phyloP scores from a whole-genome alignment of 805 yeast species.

The Teunomyces atbi region DNA sequence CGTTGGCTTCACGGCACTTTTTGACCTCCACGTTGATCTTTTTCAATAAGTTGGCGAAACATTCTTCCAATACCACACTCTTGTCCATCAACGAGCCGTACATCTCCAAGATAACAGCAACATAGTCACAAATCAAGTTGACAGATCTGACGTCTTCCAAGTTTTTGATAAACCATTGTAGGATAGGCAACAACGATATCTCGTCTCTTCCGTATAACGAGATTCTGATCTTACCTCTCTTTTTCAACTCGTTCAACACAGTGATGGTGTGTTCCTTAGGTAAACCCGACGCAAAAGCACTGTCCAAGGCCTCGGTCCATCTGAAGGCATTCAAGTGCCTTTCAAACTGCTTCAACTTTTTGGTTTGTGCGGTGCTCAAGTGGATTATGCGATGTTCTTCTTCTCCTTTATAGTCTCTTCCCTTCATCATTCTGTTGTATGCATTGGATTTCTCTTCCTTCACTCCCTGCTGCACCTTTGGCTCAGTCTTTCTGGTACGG shows the following conservation, averaged over 20 bases:
- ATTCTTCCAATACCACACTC: conserved; percentile 74
- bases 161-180: conserved; percentile 77
- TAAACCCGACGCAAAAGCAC: conserved; percentile 76
- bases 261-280: conserved; percentile 79
- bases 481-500: conserved; percentile 76
- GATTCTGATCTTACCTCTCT: conserved; percentile 84
- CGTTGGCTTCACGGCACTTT: conserved; percentile 83
- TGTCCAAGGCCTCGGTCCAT: conserved; percentile 91
- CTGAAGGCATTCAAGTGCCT: conserved; percentile 80
- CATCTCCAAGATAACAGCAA: conserved; percentile 67
- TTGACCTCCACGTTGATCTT: conserved; percentile 67
- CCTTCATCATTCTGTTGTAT: conserved; percentile 81
- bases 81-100: conserved; percentile 72
- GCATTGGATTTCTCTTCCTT: conserved; percentile 55
- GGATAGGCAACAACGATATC: conserved; percentile 75
- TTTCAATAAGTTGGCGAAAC: conserved; percentile 58
- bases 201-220: conserved; percentile 83
- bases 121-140: conserved; percentile 62
- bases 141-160: conserved; percentile 78
- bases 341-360: conserved; percentile 79
- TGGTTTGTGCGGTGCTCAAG: conserved; percentile 52
- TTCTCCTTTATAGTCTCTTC: conserved; percentile 88
- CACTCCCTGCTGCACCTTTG: conserved; percentile 51
- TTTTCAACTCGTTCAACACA: conserved; percentile 80
- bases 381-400: conserved; percentile 71